Evolutionary conservation across 371 early-diverging fungal species (phyloP), one percentile per base, ranked within the genome.

Genomic region (Syncephalastrum racemosum): DNA sequence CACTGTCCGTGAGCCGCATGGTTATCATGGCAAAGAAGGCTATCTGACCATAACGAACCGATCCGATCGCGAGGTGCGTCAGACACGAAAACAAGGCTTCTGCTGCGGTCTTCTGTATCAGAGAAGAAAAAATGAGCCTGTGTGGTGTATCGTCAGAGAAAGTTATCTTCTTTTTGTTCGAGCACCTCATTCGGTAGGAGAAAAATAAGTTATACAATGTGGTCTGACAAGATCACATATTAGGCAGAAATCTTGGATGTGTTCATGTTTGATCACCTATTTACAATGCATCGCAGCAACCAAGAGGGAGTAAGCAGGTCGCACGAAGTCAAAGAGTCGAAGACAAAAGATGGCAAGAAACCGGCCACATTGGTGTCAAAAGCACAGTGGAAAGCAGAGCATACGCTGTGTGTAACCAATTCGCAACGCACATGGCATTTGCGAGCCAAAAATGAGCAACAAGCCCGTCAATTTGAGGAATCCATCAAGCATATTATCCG

Each of bases 141-240:
- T 80, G 65, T 86, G 86, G 86, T 73, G 84, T 31, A 57, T 82
- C 31, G 81, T 83, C 12, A 70, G 86, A 18, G 85, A 86, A 58
- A 81, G 80, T 43, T 86, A 67, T 56, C 58, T 86, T 16, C 78
- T 80, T 10, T 80, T 68, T 40, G 68, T 70, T 3, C 59, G 66
- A 41, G 62, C 62, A n/a, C 74, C 68, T 0, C 53, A 63, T 36
- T 50, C 63, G 46, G 74, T 70, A 66, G 50, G 54, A 40, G n/a
- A 39, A 12, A 51, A 0, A 51, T 60, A 73, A 54, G 60, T 77
- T 1, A 4, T 2, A 18, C 27, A 3, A n/a, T 49, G 18, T 6
- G 22, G 6, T 49, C 16, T 14, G n/a, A 20, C 65, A 68, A 42
- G 57, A 60, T 19, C 46, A 55, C 10, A 44, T 23, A 19, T n/a